Percentiles rank a stretch among this genome's conserved stretches.
phyloP scores from a whole-genome alignment of 2,329 filamentous ascomycete genomes.

The Penicillium psychrosexuale region DNA sequence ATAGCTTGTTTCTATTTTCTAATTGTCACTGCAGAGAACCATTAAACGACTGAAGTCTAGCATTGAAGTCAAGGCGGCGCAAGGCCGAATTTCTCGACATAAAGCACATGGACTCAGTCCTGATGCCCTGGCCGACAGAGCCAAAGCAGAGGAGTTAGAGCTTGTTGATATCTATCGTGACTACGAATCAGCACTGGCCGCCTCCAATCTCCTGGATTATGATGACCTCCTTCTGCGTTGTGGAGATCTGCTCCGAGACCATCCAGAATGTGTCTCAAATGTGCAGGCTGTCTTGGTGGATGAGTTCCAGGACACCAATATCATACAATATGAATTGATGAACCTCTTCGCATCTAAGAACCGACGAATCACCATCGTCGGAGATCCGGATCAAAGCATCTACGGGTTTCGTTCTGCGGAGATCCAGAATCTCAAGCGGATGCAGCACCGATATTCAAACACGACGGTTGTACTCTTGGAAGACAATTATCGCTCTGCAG shows the following conservation, averaged over 20 bases:
- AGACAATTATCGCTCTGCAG: conserved; percentile 92
- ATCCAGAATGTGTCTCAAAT: conserved; percentile 80
- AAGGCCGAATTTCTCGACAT: conserved; percentile 67
- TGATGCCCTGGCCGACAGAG: conserved; percentile 41
- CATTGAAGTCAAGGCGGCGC: conserved; percentile 68
- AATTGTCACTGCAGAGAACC: conserved; percentile 54
- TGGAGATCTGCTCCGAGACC: conserved; percentile 68
- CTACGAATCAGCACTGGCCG: conserved; percentile 72
- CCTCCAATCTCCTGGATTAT: conserved; percentile 85
- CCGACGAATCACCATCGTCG: conserved; percentile 85
- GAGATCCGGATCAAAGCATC: conserved; percentile 96
- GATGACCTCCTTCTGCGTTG: conserved; percentile 87
- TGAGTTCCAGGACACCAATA: conserved; percentile 96
- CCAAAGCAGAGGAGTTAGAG: conserved; percentile 56
- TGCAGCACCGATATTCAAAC: conserved; percentile 71
- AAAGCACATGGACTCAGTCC: conserved; percentile 56
- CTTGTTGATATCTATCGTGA: conserved; percentile 66
- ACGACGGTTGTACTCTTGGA: conserved; percentile 82
- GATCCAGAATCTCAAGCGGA: conserved; percentile 76
- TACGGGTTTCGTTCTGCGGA: conserved; percentile 95
- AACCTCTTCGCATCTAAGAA: conserved; percentile 71
- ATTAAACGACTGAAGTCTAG: conserved; percentile 68
- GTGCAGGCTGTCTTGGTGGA: conserved; percentile 90
- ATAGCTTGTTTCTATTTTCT: conserved; percentile 5
- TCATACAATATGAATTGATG: conserved; percentile 94